These are phyloP conservation scores for Pseudisothecium myosuroides DNA, from an alignment of 225 moss, liverwort and hornwort genomes.

Conservation along the genomic window DNA sequence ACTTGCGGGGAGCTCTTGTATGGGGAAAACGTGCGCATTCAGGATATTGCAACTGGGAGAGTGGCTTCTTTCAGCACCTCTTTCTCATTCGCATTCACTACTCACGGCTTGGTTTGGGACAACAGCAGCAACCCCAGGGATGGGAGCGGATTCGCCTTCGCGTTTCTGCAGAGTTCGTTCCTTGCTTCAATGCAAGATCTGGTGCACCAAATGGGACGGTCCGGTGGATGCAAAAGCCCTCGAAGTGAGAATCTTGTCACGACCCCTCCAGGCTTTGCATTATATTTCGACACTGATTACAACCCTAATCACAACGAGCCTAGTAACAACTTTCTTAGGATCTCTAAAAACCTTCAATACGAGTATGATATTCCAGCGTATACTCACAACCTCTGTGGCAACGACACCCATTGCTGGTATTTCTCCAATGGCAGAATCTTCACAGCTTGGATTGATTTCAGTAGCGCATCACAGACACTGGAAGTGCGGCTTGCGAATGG, in stretches of 20 bases:
- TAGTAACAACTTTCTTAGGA: background rate
- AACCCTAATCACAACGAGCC: background rate
- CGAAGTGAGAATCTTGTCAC: background rate
- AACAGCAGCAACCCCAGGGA: background rate
- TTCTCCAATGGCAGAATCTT: constrained; percentile 4
- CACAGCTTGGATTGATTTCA: constrained; percentile 1
- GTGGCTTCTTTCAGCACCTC: constrained; percentile 20
- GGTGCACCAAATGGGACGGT: background rate
- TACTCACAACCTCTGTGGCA: background rate
- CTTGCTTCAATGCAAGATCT: background rate
- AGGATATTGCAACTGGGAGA: background rate
- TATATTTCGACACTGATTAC: background rate
- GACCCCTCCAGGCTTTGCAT: background rate
- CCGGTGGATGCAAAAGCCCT: background rate
- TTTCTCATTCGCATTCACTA: constrained; percentile 6
- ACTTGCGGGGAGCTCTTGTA: background rate
- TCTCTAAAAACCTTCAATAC: constrained; percentile 8
- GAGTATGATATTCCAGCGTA: background rate
- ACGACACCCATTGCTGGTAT: background rate
- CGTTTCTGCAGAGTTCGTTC: background rate
- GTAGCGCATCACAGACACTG: background rate
- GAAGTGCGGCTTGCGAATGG: constrained; percentile 3
- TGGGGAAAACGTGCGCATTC: background rate
- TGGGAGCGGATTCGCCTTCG: background rate
- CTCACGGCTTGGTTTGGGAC: background rate